Evolutionary conservation across 345 rosid genomes (phyloP).

Genomic region (Eucalyptus coolabah): DNA sequence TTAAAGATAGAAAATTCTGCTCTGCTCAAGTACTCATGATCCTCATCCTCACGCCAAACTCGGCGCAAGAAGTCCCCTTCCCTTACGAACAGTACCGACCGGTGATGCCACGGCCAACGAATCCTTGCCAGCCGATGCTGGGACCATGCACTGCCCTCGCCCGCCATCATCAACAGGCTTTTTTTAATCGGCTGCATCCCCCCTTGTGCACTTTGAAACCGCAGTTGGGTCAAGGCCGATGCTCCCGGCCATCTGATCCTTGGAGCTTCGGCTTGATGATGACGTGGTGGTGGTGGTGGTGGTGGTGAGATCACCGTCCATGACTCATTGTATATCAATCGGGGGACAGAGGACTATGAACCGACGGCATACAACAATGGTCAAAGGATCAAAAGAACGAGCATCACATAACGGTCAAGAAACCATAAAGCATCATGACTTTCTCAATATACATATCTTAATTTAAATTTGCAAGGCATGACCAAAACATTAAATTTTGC

Average conservation of each 20-base stretch:
- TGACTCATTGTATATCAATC: not conserved
- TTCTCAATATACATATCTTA: too few species aligned
- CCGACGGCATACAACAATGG: not conserved
- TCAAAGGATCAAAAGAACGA: not conserved
- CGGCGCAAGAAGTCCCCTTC: not conserved
- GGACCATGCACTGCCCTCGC: not conserved
- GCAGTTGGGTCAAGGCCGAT: rapidly evolving
- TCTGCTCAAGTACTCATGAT: not conserved
- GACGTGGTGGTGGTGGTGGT: not conserved
- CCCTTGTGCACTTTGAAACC: too few species aligned
- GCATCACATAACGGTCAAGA: too few species aligned
- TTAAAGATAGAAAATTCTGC: not conserved
- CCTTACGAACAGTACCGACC: not conserved
- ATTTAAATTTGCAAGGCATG: not conserved
- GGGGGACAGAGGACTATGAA: not conserved
- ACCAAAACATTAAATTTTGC: not conserved
- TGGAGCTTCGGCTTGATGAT: not conserved
- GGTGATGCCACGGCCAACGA: not conserved
- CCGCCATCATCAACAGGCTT: too few species aligned
- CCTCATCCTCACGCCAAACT: not conserved
- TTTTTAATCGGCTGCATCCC: too few species aligned
- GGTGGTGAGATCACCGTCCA: not conserved
- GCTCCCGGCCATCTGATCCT: not conserved
- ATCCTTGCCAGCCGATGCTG: not conserved
- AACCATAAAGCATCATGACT: not conserved